Conservation (phyloP, 169 alveolate species). For the Cryptosporidium andersoni region DNA sequence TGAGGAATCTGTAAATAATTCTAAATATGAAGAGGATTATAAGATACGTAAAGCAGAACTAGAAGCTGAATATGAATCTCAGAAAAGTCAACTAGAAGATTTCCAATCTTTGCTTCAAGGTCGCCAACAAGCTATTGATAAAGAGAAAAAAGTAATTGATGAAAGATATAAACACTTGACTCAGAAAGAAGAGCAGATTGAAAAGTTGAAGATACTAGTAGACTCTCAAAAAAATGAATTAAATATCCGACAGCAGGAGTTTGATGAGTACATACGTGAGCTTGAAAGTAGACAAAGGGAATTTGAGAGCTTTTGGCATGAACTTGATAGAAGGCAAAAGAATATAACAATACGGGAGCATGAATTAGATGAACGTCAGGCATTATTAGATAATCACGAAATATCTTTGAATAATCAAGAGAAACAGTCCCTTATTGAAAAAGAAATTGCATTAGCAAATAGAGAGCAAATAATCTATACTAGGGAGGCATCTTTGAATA, state of each 20-base stretch:
- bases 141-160: not conserved
- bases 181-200: constrained; percentile 25
- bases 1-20: no score
- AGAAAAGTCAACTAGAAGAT: constrained; percentile 15
- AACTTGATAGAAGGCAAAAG: constrained; percentile 45
- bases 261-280: constrained; percentile 55
- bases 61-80: constrained; percentile 16
- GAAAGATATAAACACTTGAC: constrained; percentile 17
- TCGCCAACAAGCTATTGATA: constrained; percentile 26
- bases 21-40: not conserved
- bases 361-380: constrained; percentile 28
- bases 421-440: constrained; percentile 30
- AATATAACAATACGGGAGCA: constrained; percentile 20
- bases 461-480: constrained; percentile 33
- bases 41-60: constrained; percentile 8
- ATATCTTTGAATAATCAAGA: constrained; percentile 37
- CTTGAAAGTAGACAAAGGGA: constrained; percentile 61
- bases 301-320: constrained; percentile 62
- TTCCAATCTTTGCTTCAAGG: constrained; percentile 2
- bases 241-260: constrained; percentile 46
- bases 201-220: constrained; percentile 8
- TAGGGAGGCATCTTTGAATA: constrained; percentile 19
- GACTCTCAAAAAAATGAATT: constrained; percentile 55
- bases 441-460: constrained; percentile 19
- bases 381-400: constrained; percentile 10